Base-by-base conservation (phyloP, 768 basidiomycete species). In the Xerocomellus amylosporus region DNA sequence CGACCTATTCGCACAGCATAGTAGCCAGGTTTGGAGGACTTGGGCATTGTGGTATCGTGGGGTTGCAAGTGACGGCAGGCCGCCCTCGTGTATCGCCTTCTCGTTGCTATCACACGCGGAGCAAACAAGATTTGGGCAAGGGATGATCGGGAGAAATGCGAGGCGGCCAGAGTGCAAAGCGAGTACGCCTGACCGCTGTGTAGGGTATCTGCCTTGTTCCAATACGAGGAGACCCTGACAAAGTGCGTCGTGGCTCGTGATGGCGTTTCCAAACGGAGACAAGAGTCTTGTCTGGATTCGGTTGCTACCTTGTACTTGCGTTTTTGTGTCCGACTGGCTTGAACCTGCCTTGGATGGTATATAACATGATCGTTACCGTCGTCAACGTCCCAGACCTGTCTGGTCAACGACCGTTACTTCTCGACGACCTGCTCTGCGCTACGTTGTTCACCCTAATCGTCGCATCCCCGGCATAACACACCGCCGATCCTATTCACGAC, bases 1-100 rank as follows among this genome's bases (percentile, higher is more conserved):
- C 74, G 72, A 10, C 93, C 93, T n/a, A 69, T 74, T 34, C 74
- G 76, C 8, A 96, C 91, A 24, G 90, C 88, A 66, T 92, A 93
- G 67, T 79, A 91, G 5, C 67, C 74, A n/a, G 59, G 72, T 65
- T 80, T 82, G 15, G 68, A 53, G 2, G 70, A 61, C 49, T 73
- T 75, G 1, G 72, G 73, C 75, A 78, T 75, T 2, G 48, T 40
- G 20, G 34, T 40, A 8, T 51, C 14, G 19, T 44, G n/a, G 39
- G 9, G n/a, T 17, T 33, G 22, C 7, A 9, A 13, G 30, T 34
- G 15, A 52, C 39, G 45, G 36, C 46, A 50, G 30, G 17, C 24
- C 7, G 24, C 1, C 49, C 44, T 50, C 28, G 55, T 36, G 45
- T 49, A 26, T 3, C 13, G 19, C 24, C 41, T 44, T 24, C 41